Conservation (phyloP, 495 filamentous ascomycete genomes). For the Rostrohypoxylon terebratum region DNA sequence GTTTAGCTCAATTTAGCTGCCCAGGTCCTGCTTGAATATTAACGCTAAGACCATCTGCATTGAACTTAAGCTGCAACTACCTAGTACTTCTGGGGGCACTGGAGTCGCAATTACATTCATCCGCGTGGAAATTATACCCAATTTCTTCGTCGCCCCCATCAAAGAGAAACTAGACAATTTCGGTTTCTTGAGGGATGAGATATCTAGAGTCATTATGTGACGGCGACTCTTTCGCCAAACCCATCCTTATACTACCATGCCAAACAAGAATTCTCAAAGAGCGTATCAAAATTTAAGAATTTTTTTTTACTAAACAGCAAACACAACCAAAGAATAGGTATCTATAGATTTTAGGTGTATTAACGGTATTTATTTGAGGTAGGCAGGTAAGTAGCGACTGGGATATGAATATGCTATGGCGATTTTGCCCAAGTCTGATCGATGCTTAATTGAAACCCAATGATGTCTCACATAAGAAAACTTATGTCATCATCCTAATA, state of each 20-base stretch:
- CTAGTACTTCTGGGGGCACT: not conserved
- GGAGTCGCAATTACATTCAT: not conserved
- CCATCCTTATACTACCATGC: not conserved
- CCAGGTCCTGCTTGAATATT: conserved; percentile 29
- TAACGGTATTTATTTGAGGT: not conserved
- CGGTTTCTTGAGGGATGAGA: not conserved
- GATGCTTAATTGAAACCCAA: not conserved
- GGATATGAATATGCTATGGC: not conserved
- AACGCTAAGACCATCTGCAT: conserved; percentile 21
- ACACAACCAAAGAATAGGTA: not conserved
- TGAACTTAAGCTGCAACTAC: not conserved
- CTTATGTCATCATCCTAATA: not conserved
- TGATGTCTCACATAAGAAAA: not conserved
- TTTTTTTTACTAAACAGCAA: no score
- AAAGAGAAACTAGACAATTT: not conserved
- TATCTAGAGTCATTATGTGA: no score
- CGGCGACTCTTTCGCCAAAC: no score
- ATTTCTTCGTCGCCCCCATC: not conserved
- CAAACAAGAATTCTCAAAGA: not conserved
- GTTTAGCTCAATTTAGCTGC: no score
- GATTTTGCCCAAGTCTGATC: not conserved
- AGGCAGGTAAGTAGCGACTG: not conserved
- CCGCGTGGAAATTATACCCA: not conserved
- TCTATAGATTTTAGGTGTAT: not conserved
- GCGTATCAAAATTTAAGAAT: no score